Base-by-base conservation (phyloP, 257 asterid genomes). In the Nicotiana noctiflora region DNA sequence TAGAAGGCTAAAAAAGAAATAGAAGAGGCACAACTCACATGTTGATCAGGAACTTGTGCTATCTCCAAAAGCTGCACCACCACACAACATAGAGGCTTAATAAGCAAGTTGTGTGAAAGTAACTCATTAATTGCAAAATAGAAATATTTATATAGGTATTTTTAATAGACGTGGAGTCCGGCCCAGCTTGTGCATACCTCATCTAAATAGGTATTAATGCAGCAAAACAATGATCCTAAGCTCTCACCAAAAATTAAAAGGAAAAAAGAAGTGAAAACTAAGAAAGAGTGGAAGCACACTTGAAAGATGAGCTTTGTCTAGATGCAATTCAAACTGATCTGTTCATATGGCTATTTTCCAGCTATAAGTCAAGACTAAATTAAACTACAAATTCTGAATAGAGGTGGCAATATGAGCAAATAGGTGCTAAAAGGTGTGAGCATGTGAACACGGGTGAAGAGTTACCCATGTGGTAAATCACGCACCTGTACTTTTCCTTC, bases 11-110 rank as follows among this genome's bases (percentile, higher is more conserved):
- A 6, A 64, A 51, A 70, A 51, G 46, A 63, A 49, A 34, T 9
- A 79, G 31, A 75, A 46, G 83, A n/a, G 15, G 68, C 77, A n/a
- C 2, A 82, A 51, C 97, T 90, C 85, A 96, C 99, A 81, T 94
- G 93, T 90, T 90, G 92, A 84, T 96, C 98, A 74, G 99, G 86
- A 79, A 96, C 99, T 89, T 96, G 99, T 27, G 99, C 99, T 62
- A 96, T 94, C 88, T 96, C 98, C 88, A 96, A 92, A 57, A 96
- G 97, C 99, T 96, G 98, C 85, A 90, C 51, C 86, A 89, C 76
- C 80, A 83, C 61, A 82, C n/a, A 65, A 76, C 83, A 66, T 67
- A 55, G 67, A 67, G 75, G 77, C 49, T 74, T 65, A 70, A 32
- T 63, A 52, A 68, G 82, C 32, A 83, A 76, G 65, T 57, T 59